Evolutionary conservation across 306 rosid genomes (phyloP), one percentile per base, ranked within the genome.

Genomic region (Vigna reflexopilosa): DNA sequence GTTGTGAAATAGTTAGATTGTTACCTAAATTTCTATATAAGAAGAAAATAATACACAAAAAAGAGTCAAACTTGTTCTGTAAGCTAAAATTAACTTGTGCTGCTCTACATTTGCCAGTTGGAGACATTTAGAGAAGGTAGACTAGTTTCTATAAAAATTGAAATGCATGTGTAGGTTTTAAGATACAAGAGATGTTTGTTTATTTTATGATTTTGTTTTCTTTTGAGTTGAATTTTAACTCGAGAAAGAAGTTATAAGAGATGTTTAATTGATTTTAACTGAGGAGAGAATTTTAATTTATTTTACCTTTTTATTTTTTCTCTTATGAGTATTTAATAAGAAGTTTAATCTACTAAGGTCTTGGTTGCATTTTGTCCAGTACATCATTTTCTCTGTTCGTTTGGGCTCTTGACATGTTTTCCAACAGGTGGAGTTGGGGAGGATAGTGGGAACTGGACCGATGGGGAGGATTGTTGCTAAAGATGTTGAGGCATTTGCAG

Each of bases 391-490:
- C 22, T 61, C 20, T 6, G 67, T 4, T 61, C 16, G 44, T 14
- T 61, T 30, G 42, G 67, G 67, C 40, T 62, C 11, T 30, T 62
- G 24, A 32, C 71, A 4, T 38, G 71, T 40, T 66, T 66, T 40
- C 32, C 5, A 0, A 67, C 72, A 67, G 72, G 72, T 93, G 84
- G 97, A 96, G 19, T 75, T 96, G 79, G 91, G 83, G 30, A 79
- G 69, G 52, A 74, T 96, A 1, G 73, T 86, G 54, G 98, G 98
- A 51, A 90, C 85, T 73, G 99, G 99, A 49, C 99, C 98, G 0
- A 19, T 79, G 83, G 98, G 99, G 78, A 88, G 98, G 83, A 85
- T 93, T 84, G 96, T 96, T 44, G 96, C 99, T 3, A 96, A 96
- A 86, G 98, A 93, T 73, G 99, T 93, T 17, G 96, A 91, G 82